Conservation (phyloP, 2,329 filamentous ascomycete species). For the Apiospora hydei region DNA sequence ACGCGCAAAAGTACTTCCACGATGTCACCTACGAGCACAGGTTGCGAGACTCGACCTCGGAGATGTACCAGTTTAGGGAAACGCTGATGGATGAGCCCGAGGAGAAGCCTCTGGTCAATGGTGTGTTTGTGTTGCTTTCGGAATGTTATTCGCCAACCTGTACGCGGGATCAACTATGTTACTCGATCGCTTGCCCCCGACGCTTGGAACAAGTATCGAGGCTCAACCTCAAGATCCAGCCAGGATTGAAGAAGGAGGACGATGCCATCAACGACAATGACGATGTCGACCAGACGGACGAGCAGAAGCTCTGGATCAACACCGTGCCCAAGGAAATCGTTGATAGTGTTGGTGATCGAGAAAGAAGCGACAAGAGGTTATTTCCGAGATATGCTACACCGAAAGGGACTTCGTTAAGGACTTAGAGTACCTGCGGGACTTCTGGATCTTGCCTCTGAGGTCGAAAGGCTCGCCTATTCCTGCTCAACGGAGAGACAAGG, state of each 20-base stretch:
- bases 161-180: slow-evolving; percentile 92
- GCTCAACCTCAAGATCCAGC: slow-evolving; percentile 90
- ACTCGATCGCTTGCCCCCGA: slow-evolving; percentile 95
- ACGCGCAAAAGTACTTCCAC: slow-evolving; percentile 99
- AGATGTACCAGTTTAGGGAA: slow-evolving; percentile 97
- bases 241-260: slow-evolving; percentile 76
- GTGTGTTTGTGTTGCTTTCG: slow-evolving; percentile 93
- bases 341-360: slow-evolving; percentile 85
- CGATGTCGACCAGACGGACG: slow-evolving; percentile 82
- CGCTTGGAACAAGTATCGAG: slow-evolving; percentile 93
- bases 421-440: slow-evolving; percentile 94
- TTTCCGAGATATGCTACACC: slow-evolving; percentile 98
- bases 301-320: slow-evolving; percentile 99
- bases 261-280: slow-evolving; percentile 73
- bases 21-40: slow-evolving; percentile 98
- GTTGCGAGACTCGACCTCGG: slow-evolving; percentile 88
- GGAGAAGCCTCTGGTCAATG: slow-evolving; percentile 79
- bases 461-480: slow-evolving; percentile 87
- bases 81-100: slow-evolving; percentile 86
- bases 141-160: slow-evolving; percentile 99
- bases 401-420: slow-evolving; percentile 99
- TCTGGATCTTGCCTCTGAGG: slow-evolving; percentile 94
- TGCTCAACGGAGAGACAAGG: slow-evolving; percentile 83
- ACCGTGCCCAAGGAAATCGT: slow-evolving; percentile 95
- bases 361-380: slow-evolving; percentile 99